These are phyloP conservation scores for Colletotrichum sp. DNA, from an alignment of 2,329 filamentous ascomycete species.

Conservation along the genomic window DNA sequence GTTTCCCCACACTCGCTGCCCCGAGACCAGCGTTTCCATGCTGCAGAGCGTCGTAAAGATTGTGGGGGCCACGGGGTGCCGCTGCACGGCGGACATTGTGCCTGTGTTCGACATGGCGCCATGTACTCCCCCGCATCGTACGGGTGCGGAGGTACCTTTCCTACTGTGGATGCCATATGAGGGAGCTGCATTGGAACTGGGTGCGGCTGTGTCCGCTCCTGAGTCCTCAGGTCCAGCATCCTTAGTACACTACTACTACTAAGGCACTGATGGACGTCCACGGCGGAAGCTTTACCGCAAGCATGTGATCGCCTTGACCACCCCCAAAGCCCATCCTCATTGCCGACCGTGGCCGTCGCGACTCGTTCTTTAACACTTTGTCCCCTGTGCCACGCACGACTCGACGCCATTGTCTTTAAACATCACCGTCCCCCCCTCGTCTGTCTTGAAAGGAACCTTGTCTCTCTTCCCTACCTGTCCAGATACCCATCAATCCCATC, in stretches of 20 bases:
- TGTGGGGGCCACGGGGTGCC: neutral
- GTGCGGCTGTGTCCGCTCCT: neutral
- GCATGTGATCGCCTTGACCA: slow-evolving; percentile 17
- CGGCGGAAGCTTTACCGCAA: neutral
- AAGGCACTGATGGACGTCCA: neutral
- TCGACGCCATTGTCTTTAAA: slow-evolving; percentile 7
- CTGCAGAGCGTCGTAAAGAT: neutral
- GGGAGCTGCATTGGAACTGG: neutral
- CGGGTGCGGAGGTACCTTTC: neutral
- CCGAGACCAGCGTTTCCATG: neutral
- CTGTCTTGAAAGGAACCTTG: neutral
- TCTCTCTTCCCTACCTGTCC: neutral
- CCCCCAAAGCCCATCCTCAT: neutral
- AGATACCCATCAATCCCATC: neutral
- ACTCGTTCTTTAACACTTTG: slow-evolving; percentile 14
- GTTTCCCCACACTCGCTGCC: neutral
- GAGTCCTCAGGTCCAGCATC: neutral
- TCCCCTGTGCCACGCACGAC: neutral
- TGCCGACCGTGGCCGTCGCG: slow-evolving; percentile 20
- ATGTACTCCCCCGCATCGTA: neutral
- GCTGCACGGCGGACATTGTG: neutral
- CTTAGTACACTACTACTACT: neutral
- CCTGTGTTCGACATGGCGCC: neutral
- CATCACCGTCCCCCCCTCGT: neutral
- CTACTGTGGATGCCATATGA: neutral